Evolutionary conservation across 306 rosid genomes (phyloP).

Genomic region (Datisca glomerata): DNA sequence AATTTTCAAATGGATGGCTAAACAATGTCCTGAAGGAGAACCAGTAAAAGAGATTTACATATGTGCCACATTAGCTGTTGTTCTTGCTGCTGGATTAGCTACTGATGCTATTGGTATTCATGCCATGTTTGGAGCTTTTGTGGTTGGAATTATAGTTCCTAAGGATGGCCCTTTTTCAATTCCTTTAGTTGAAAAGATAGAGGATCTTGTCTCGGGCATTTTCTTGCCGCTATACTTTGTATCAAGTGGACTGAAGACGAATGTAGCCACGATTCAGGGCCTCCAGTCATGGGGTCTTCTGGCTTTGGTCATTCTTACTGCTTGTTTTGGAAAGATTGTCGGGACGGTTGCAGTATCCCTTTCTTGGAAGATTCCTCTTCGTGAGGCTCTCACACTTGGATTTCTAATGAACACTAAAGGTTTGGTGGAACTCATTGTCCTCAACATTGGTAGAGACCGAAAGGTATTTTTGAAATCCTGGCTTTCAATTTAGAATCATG

Average conservation of each 20-base stretch:
- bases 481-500: too few species aligned
- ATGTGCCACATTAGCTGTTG: constrained; percentile 53
- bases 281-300: constrained; percentile 78
- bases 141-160: constrained; percentile 61
- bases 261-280: constrained; percentile 66
- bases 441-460: constrained; percentile 84
- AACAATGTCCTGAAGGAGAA: constrained; percentile 59
- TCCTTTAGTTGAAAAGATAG: constrained; percentile 71
- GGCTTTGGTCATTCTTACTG: constrained; percentile 47
- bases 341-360: constrained; percentile 57
- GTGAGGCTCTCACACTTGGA: constrained; percentile 62
- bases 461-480: constrained; percentile 29
- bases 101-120: constrained; percentile 86
- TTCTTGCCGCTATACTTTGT: constrained; percentile 74
- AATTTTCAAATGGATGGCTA: constrained; percentile 49
- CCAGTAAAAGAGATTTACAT: constrained; percentile 54
- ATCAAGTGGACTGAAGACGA: constrained; percentile 83
- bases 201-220: constrained; percentile 83
- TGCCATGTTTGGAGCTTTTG: constrained; percentile 89
- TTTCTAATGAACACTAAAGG: constrained; percentile 88
- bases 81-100: constrained; percentile 66
- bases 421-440: constrained; percentile 83
- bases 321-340: constrained; percentile 74
- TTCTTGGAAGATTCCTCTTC: constrained; percentile 40
- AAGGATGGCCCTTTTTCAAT: constrained; percentile 65